phyloP scores from a whole-genome alignment of 2,329 filamentous ascomycete species.

The Lachnellula arida region DNA sequence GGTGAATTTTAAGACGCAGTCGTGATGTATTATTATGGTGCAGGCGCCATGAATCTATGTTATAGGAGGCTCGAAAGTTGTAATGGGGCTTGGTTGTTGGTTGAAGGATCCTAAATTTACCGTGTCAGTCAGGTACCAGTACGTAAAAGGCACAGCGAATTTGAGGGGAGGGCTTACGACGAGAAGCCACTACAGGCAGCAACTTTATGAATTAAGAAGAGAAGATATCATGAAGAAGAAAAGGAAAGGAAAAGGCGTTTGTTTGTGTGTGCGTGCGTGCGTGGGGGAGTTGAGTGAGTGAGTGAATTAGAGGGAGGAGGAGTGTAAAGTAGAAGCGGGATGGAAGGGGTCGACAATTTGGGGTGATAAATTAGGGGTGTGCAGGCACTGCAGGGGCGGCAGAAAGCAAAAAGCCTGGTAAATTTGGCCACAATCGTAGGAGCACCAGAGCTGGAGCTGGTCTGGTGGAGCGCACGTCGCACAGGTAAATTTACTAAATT shows the following conservation, averaged over 20 bases:
- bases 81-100: neutral
- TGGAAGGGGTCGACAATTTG: neutral
- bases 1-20: neutral
- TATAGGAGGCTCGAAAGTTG: neutral
- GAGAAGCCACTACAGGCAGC: neutral
- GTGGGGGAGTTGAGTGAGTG: neutral
- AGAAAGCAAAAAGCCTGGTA: too few relatives aligned
- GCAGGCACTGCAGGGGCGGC: too few relatives aligned
- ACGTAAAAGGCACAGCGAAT: conserved; percentile 3
- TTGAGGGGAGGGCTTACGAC: neutral
- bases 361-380: too few relatives aligned
- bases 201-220: conserved; percentile 10
- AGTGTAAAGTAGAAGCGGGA: neutral
- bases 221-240: conserved; percentile 15
- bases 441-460: too few relatives aligned
- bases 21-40: conserved; percentile 4
- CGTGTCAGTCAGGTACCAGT: neutral
- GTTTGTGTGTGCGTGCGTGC: neutral
- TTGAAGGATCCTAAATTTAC: conserved; percentile 15
- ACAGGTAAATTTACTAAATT: too few relatives aligned
- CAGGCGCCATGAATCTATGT: conserved; percentile 18
- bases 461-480: too few relatives aligned
- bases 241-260: neutral
- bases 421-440: too few relatives aligned
- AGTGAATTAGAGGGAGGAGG: neutral